Conservation (phyloP, 1,139 yeast species). For the Meyerozyma carpophila region DNA sequence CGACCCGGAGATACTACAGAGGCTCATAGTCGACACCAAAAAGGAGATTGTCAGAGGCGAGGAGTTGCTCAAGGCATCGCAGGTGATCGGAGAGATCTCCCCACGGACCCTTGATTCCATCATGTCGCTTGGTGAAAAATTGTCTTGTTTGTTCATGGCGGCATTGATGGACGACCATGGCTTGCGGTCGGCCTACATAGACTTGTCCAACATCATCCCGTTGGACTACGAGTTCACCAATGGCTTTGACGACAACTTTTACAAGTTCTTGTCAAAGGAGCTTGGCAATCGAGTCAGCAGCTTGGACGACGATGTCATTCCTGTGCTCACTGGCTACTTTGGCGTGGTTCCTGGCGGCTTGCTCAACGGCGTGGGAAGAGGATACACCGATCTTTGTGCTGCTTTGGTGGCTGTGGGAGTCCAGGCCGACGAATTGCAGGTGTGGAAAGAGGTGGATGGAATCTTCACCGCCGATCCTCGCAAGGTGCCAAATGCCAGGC, state of each 20-base stretch:
- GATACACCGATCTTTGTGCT: slow-evolving; percentile 96
- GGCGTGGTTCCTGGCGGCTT: slow-evolving; percentile 94
- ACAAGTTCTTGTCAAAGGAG: slow-evolving; percentile 53
- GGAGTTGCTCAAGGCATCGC: slow-evolving; percentile 77
- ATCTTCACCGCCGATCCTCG: slow-evolving; percentile 98
- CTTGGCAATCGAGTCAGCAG: slow-evolving; percentile 53
- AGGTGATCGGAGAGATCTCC: slow-evolving; percentile 86
- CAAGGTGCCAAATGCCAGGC: slow-evolving; percentile 84
- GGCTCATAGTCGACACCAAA: slow-evolving; percentile 53
- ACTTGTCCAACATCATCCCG: slow-evolving; percentile 68
- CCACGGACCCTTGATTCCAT: slow-evolving; percentile 84
- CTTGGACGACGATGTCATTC: slow-evolving; percentile 51
- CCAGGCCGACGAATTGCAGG: slow-evolving; percentile 88
- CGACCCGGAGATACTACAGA: slow-evolving; percentile 35
- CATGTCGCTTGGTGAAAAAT: slow-evolving; percentile 91
- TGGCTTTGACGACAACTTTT: slow-evolving; percentile 64
- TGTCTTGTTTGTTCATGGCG: slow-evolving; percentile 85
- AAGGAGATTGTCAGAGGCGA: slow-evolving; percentile 63
- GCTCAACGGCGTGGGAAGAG: slow-evolving; percentile 89
- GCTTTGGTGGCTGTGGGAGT: slow-evolving; percentile 93
- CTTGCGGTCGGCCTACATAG: slow-evolving; percentile 69
- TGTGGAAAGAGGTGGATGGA: slow-evolving; percentile 99
- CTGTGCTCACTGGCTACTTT: slow-evolving; percentile 93
- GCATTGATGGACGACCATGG: slow-evolving; percentile 80
- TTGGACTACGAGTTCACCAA: slow-evolving; percentile 48